phyloP scores from a whole-genome alignment of 768 basidiomycete genomes.

The Leccinum barrowsii region DNA sequence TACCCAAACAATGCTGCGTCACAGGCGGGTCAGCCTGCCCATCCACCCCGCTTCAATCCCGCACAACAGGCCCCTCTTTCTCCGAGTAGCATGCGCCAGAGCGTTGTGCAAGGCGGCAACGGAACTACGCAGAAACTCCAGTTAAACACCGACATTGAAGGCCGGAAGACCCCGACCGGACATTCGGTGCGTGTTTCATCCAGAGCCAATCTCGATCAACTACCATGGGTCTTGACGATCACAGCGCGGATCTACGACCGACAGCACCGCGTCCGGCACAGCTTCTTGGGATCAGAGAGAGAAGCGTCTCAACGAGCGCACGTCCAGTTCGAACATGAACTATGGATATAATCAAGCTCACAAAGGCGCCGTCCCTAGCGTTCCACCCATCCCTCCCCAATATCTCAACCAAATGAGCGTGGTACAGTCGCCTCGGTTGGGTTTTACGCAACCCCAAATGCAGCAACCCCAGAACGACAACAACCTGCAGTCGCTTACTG shows the following conservation, averaged over 20 bases:
- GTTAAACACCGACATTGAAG: slow-evolving; percentile 61
- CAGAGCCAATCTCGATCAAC: slow-evolving; percentile 36
- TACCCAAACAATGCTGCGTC: slow-evolving; percentile 28
- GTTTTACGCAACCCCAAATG: slow-evolving; percentile 29
- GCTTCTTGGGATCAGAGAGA: slow-evolving; percentile 67
- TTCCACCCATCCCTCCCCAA: slow-evolving; percentile 71
- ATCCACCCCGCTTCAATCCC: slow-evolving; percentile 69
- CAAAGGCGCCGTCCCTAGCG: slow-evolving; percentile 50
- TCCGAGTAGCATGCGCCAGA: slow-evolving; percentile 36
- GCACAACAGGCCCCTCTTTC: slow-evolving; percentile 40
- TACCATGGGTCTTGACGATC: slow-evolving; percentile 30
- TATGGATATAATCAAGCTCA: slow-evolving; percentile 48
- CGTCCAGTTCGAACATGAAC: slow-evolving; percentile 69
- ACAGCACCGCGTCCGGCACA: slow-evolving; percentile 33
- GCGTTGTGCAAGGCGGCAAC: slow-evolving; percentile 36
- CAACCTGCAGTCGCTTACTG: slow-evolving; percentile 39
- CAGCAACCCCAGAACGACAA: slow-evolving; percentile 28
- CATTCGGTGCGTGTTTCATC: slow-evolving; percentile 52
- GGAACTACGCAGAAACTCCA: slow-evolving; percentile 48
- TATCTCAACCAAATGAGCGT: slow-evolving; percentile 56
- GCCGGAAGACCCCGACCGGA: slow-evolving; percentile 56
- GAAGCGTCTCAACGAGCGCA: slow-evolving; percentile 48
- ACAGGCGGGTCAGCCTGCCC: slow-evolving; percentile 50
- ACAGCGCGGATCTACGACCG: slow-evolving; percentile 32
- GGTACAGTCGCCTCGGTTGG: slow-evolving; percentile 37